These are phyloP conservation scores for Nakataea oryzae DNA, from an alignment of 2,329 filamentous ascomycete species.

Conservation along the genomic window DNA sequence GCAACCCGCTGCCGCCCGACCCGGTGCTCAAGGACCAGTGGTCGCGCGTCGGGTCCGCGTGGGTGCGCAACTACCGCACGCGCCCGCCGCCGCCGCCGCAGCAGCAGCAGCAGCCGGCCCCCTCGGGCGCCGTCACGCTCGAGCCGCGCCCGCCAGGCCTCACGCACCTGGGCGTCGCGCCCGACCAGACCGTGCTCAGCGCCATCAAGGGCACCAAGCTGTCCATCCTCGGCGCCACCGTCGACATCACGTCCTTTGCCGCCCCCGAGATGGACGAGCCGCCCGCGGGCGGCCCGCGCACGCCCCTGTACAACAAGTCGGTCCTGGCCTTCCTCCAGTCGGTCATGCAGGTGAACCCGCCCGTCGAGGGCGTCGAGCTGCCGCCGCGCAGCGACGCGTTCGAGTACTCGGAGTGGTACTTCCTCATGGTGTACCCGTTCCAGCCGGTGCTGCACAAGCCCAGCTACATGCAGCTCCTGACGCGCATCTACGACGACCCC, in stretches of 20 bases:
- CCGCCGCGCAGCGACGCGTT: constrained; percentile 56
- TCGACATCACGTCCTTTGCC: constrained; percentile 66
- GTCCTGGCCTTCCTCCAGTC: constrained; percentile 60
- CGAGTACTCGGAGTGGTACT: constrained; percentile 65
- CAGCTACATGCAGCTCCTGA: constrained; percentile 57
- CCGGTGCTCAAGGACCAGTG: constrained; percentile 18
- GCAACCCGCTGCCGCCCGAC: constrained; percentile 15
- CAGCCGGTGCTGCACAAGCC: constrained; percentile 69
- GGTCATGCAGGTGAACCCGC: constrained; percentile 48
- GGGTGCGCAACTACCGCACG: constrained; percentile 16
- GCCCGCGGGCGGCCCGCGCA: constrained; percentile 14
- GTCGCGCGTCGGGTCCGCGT: constrained; percentile 23
- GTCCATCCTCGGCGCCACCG: constrained; percentile 69
- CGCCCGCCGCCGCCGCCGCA: constrained; percentile 4
- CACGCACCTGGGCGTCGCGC: constrained; percentile 55
- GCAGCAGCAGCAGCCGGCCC: constrained; percentile 4
- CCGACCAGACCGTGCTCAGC: constrained; percentile 55
- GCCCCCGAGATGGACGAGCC: constrained; percentile 56
- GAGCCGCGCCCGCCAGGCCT: constrained; percentile 37
- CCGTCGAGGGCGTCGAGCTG: constrained; percentile 43
- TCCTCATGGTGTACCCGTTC: constrained; percentile 61
- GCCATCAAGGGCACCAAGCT: constrained; percentile 67
- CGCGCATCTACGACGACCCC: constrained; percentile 60
- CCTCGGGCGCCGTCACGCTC: constrained; percentile 21
- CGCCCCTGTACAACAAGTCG: constrained; percentile 58